Evolutionary conservation across 228 moss, liverwort and hornwort species (phyloP), one percentile per base, ranked within the genome.

Genomic region (Sphagnum magellanicum): DNA sequence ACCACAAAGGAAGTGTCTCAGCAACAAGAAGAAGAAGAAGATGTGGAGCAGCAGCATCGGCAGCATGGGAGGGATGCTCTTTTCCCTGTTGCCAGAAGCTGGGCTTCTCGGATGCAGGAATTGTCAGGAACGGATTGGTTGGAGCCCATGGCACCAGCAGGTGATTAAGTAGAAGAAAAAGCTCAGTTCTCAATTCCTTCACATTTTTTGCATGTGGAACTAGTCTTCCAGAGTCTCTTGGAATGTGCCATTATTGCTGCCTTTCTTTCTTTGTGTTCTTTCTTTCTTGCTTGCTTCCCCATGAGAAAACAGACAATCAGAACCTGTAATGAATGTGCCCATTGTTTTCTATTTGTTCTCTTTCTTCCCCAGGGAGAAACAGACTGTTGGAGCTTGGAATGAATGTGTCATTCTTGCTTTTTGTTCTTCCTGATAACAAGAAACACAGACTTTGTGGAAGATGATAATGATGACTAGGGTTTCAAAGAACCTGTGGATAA

Each of bases 81-180:
- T 8, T 8, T 12, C 2, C 55, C 55, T 55, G 55, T 8, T 8
- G 12, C 72, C 32, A 15, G 66, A 55, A 69, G 79, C 74, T 81
- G 92, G 63, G 77, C 50, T 4, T 68, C 84, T n/a, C 73, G 77
- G 52, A 71, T 72, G 64, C 80, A 75, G 53, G 81, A 88, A 64
- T 51, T 84, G 60, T 79, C 90, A n/a, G 90, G 84, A 69, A 73
- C 90, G 87, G 92, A 95, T 78, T 92, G 95, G 95, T 90, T 95
- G 78, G 92, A 95, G 67, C 92, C 95, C 8, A 77, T 80, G 55
- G 66, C 92, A 67, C 88, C 95, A 74, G 85, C 32, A 32, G 32
- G 32, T 32, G 32, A 32, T 82, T 85, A 51, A 64, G 76, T 75
- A 5, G 32, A 32, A 32, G 32, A 32, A 32, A 1, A 32, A 32